These are phyloP conservation scores for Aureobasidium leucospermi DNA, from an alignment of 2,329 filamentous ascomycete species.

Conservation along the genomic window DNA sequence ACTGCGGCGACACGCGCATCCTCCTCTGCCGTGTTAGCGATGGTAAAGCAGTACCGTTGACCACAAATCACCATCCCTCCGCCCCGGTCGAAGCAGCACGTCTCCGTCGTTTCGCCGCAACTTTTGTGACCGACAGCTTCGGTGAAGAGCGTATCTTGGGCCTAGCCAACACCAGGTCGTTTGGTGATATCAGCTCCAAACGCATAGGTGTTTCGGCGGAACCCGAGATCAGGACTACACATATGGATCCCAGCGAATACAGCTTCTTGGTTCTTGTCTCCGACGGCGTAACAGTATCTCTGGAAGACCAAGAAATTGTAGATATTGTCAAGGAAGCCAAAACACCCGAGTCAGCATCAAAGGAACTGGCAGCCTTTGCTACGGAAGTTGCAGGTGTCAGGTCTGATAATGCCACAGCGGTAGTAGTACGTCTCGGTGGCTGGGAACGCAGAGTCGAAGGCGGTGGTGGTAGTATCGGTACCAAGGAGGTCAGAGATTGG, in stretches of 20 bases:
- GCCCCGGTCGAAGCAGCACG: constrained; percentile 75
- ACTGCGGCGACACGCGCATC: constrained; percentile 89
- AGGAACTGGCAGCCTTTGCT: constrained; percentile 74
- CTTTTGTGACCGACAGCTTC: constrained; percentile 91
- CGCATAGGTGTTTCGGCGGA: constrained; percentile 91
- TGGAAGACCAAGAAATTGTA: constrained; percentile 90
- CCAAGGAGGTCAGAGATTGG: constrained; percentile 84
- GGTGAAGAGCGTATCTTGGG: constrained; percentile 93
- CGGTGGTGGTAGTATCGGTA: constrained; percentile 79
- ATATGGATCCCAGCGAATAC: constrained; percentile 77
- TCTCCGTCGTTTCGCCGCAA: constrained; percentile 75
- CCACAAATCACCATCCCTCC: constrained; percentile 88
- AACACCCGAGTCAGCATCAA: constrained; percentile 79
- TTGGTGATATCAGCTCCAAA: constrained; percentile 88
- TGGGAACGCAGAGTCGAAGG: constrained; percentile 71
- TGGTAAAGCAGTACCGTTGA: constrained; percentile 71
- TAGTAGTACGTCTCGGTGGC: constrained; percentile 56
- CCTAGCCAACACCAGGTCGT: constrained; percentile 86
- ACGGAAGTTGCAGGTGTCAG: constrained; percentile 67
- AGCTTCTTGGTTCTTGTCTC: constrained; percentile 81
- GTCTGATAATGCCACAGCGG: constrained; percentile 57
- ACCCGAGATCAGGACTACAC: constrained; percentile 74
- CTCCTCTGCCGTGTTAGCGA: constrained; percentile 81
- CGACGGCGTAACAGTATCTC: constrained; percentile 79
- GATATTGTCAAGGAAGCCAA: constrained; percentile 90